Conservation (phyloP, 2,329 filamentous ascomycete genomes). For the Colletotrichum sp. region DNA sequence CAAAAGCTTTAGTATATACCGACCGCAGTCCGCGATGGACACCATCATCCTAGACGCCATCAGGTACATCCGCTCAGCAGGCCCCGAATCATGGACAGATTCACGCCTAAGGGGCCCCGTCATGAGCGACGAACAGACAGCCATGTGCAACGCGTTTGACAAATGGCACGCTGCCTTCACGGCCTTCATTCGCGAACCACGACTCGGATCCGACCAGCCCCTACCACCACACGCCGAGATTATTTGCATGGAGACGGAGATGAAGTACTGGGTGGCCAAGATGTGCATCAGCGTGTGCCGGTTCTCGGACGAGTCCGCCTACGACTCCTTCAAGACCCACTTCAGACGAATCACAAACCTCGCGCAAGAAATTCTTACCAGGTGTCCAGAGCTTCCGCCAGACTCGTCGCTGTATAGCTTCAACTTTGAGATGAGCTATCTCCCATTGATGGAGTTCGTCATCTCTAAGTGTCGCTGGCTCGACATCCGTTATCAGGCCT, state of each 20-base stretch:
- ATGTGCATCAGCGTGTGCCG: constrained; percentile 15
- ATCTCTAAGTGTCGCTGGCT: constrained; percentile 19
- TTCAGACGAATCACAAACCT: constrained; percentile 1
- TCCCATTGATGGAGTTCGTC: constrained; percentile 12
- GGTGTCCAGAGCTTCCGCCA: neutral
- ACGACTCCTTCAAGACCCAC: constrained; percentile 5
- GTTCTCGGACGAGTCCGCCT: constrained; percentile 10
- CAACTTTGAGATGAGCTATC: constrained; percentile 12
- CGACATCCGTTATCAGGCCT: constrained; percentile 10
- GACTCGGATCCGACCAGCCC: neutral
- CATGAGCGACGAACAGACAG: neutral
- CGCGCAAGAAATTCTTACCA: neutral
- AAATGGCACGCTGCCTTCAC: constrained; percentile 12
- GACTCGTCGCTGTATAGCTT: neutral
- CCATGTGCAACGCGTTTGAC: constrained; percentile 7
- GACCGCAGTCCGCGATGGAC: constrained; percentile 11
- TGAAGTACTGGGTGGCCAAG: constrained; percentile 14
- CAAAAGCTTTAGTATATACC: constrained; percentile 6
- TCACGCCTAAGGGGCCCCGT: constrained; percentile 11
- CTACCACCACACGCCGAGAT: neutral
- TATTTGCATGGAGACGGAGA: constrained; percentile 11
- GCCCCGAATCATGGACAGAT: constrained; percentile 7
- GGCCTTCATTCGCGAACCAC: neutral
- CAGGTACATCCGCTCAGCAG: neutral
- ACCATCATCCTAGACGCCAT: constrained; percentile 17